Conservation (phyloP, 1,284 basidiomycete species). For the Exobasidium cylindrosporum region DNA sequence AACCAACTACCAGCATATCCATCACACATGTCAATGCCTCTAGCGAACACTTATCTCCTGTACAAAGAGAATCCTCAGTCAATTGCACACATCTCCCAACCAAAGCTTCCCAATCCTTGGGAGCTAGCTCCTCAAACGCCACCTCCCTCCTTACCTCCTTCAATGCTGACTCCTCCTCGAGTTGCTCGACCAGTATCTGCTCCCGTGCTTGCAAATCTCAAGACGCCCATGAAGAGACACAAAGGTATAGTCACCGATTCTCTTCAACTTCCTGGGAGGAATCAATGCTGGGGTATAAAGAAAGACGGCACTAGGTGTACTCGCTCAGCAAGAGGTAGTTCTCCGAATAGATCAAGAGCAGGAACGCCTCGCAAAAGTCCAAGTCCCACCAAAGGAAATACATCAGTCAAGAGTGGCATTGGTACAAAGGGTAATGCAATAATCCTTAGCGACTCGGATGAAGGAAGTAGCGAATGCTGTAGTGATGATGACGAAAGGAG, state of each 20-base stretch:
- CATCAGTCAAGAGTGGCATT: neutral
- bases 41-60: neutral
- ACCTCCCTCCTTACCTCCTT: neutral
- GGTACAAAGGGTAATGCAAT: neutral
- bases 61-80: neutral
- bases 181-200: neutral
- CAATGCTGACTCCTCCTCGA: neutral
- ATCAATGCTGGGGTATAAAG: slow-evolving; percentile 43
- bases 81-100: neutral
- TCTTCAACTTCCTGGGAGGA: slow-evolving; percentile 16
- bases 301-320: slow-evolving; percentile 33
- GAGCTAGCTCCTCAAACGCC: neutral
- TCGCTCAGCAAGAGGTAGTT: slow-evolving; percentile 9
- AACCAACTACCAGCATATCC: too few species aligned
- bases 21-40: neutral
- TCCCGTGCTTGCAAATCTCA: neutral
- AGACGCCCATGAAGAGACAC: neutral
- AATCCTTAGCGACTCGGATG: neutral
- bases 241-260: slow-evolving; percentile 7
- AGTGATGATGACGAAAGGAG: slow-evolving; percentile 16
- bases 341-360: slow-evolving; percentile 2
- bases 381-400: slow-evolving; percentile 1
- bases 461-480: neutral
- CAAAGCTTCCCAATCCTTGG: neutral
- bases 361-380: neutral